A percentile compares a stretch with the other conserved stretches of the same genome.
Conservation (phyloP, 176 grass and related monocot species). For the Triticum turgidum region DNA sequence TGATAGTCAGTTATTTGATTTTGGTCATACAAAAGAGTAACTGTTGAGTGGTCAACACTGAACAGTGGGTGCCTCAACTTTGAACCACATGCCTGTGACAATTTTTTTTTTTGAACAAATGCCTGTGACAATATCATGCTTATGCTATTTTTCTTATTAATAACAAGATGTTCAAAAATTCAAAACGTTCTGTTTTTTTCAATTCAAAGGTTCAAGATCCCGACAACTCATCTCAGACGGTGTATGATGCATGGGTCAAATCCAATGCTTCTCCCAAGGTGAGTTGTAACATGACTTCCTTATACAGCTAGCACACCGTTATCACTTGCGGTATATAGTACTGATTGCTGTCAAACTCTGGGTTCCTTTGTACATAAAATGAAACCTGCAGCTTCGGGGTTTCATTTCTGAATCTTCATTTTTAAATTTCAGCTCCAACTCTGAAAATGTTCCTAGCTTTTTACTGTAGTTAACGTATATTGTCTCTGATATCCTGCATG, state of each 20-base stretch:
- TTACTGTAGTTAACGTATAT: background rate
- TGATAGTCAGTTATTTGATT: background rate
- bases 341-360: background rate
- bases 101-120: background rate
- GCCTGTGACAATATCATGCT: background rate
- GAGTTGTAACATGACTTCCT: constrained; percentile 38
- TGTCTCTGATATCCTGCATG: constrained; percentile 10
- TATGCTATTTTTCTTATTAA: background rate
- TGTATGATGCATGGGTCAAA: constrained; percentile 68
- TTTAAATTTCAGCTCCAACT: constrained; percentile 2
- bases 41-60: background rate
- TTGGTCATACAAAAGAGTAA: background rate
- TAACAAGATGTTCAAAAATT: background rate
- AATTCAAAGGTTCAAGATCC: constrained; percentile 84
- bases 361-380: background rate
- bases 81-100: background rate
- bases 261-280: constrained; percentile 39
- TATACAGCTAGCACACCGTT: background rate
- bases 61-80: background rate
- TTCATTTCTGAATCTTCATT: background rate
- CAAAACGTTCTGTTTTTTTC: background rate
- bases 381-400: background rate
- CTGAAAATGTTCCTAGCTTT: background rate
- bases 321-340: background rate
- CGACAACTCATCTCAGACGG: constrained; percentile 74